Percentiles rank a stretch among this genome's conserved stretches.
These are phyloP conservation scores for Tylopilus subfusipes DNA, from an alignment of 768 basidiomycete species.

Conservation along the genomic window DNA sequence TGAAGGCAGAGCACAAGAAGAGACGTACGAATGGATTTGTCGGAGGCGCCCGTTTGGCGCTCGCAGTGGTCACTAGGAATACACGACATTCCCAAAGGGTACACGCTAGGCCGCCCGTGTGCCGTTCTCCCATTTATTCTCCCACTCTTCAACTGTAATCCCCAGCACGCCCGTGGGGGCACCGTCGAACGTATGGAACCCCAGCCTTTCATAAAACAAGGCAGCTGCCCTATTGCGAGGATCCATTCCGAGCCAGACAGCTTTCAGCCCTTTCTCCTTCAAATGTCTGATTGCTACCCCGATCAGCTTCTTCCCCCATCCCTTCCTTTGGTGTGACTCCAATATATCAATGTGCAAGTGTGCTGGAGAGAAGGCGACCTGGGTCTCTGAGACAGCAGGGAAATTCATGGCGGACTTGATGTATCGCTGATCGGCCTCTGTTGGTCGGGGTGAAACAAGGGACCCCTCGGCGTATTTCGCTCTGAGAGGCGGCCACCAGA, in stretches of 20 bases:
- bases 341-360: conserved; percentile 77
- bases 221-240: conserved; percentile 57
- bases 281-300: conserved; percentile 51
- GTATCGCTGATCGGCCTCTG: conserved; percentile 28
- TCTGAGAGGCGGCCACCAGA: conserved; percentile 67
- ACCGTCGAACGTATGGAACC: conserved; percentile 56
- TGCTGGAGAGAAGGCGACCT: conserved; percentile 62
- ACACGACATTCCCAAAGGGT: neutral
- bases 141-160: conserved; percentile 44
- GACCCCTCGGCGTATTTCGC: conserved; percentile 45
- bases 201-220: conserved; percentile 59
- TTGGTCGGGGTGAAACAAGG: conserved; percentile 13
- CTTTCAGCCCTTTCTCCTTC: conserved; percentile 41
- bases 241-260: conserved; percentile 69
- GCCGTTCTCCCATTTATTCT: conserved; percentile 9
- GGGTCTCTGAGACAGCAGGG: conserved; percentile 45
- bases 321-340: conserved; percentile 59
- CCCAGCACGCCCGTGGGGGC: conserved; percentile 51
- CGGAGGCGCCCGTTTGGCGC: neutral
- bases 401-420: conserved; percentile 35
- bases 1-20: neutral
- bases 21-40: neutral
- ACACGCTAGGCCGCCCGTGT: neutral
- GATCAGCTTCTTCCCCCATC: conserved; percentile 69
- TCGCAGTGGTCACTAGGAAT: neutral